Evolutionary conservation across 768 basidiomycete genomes (phyloP), one percentile per base, ranked within the genome.

Genomic region (Russula earlei): DNA sequence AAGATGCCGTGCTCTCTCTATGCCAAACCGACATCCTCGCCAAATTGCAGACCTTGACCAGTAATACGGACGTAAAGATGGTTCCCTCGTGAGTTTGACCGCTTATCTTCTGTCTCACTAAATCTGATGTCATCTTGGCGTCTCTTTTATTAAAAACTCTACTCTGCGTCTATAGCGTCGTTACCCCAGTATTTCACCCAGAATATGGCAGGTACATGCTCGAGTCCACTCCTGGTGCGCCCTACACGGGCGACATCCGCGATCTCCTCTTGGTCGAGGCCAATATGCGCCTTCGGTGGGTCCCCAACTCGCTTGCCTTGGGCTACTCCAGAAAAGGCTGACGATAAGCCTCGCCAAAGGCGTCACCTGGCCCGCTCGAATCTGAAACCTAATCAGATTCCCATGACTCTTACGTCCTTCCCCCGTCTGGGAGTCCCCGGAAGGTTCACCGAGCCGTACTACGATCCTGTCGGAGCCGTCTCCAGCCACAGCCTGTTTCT

Each of bases 151-250:
- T n/a, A n/a, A n/a, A n/a, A n/a, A n/a, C n/a, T n/a, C n/a, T n/a
- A n/a, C n/a, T n/a, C n/a, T n/a, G n/a, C n/a, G n/a, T n/a, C n/a
- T n/a, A 31, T 19, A 63, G 45, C 12, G 48, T 61, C 15, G 10
- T 46, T 9, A 52, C 33, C 43, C 96, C 96, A 2, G 87, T 85
- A 12, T 98, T 94, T 66, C 96, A 98, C 67, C 95, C 95, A 17
- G 96, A 99, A 70, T 99, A 97, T 73, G 96, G 96, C 38, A 81
- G 94, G 37, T 98, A 90, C 74, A 99, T 99, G 96, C 78, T 99
- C 50, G 96, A 99, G 69, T 92, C 92, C 3, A 99, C 95, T 0
- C 96, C 96, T 0, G 96, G 96, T 2, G 83, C 85, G 47, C 96
- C 96, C 2, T 98, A 97, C 72, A 87, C 90, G 5, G 92, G 91